Conservation (phyloP, 2,329 filamentous ascomycete species). For the Aurifilum marmelostoma region DNA sequence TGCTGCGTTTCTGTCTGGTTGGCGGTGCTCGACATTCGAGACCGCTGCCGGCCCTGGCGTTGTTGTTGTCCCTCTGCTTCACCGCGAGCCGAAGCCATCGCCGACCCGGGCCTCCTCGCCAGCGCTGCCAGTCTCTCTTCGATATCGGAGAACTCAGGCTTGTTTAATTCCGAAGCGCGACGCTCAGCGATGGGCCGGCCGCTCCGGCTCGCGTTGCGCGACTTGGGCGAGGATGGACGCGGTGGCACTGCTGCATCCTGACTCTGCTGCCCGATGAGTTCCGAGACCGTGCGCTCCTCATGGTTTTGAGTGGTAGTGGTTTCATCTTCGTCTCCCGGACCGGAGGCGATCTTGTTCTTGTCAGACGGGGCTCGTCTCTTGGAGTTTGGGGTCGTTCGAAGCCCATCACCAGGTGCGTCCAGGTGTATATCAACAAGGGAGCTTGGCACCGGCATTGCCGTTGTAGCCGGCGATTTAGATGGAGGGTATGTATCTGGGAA, state of each 20-base stretch:
- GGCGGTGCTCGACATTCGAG: slow-evolving; percentile 43
- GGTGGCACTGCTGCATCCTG: slow-evolving; percentile 1
- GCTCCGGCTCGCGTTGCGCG: slow-evolving; percentile 22
- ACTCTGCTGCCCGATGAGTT: background rate
- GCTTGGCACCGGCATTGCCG: too few relatives aligned
- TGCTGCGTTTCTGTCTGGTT: slow-evolving; percentile 33
- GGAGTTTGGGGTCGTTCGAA: too few relatives aligned
- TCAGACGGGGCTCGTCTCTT: too few relatives aligned
- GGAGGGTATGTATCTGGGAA: too few relatives aligned
- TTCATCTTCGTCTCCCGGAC: background rate
- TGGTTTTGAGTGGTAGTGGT: background rate
- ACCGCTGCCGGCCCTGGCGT: slow-evolving; percentile 34
- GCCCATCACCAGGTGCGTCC: too few relatives aligned
- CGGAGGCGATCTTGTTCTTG: too few relatives aligned
- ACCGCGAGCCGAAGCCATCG: background rate
- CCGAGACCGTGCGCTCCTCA: background rate
- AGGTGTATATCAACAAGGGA: too few relatives aligned
- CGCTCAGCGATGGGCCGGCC: background rate
- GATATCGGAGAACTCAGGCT: background rate
- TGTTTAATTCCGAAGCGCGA: background rate
- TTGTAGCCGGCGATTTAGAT: too few relatives aligned
- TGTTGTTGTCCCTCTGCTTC: background rate
- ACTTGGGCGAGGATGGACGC: slow-evolving; percentile 24
- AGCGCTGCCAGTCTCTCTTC: slow-evolving; percentile 8
- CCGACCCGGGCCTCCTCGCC: slow-evolving; percentile 10